Evolutionary conservation across 129 eudicot genomes (phyloP).

Genomic region (Pseudognaphalium luteoalbum): DNA sequence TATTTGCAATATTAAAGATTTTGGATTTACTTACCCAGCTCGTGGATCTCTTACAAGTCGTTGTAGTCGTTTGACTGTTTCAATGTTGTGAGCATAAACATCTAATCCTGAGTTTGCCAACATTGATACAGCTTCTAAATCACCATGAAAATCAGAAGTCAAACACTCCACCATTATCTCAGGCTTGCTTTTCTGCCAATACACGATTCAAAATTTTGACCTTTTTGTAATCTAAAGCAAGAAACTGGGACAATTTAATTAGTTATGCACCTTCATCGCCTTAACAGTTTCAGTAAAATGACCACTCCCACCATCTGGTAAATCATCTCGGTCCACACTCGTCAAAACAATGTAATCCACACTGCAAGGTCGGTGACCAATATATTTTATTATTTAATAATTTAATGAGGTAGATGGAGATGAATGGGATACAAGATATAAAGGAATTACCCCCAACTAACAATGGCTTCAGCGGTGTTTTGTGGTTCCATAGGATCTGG

Average conservation of each 20-base stretch:
- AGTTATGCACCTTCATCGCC: conserved; percentile 69
- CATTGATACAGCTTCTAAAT: conserved; percentile 71
- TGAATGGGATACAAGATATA: too few relatives aligned
- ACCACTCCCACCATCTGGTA: conserved; percentile 97
- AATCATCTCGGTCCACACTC: conserved; percentile 93
- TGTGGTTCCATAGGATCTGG: conserved; percentile 98
- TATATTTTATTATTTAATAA: too few relatives aligned
- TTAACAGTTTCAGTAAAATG: conserved; percentile 94
- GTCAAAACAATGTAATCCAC: conserved; percentile 95
- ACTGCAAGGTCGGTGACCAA: conserved; percentile 37
- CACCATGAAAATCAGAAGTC: conserved; percentile 96
- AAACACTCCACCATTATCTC: conserved; percentile 94
- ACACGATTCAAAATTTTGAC: too few relatives aligned
- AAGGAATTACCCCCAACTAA: conserved; percentile 64
- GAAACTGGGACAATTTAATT: background rate
- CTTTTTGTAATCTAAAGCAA: too few relatives aligned
- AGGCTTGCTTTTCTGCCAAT: conserved; percentile 70
- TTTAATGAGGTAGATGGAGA: too few relatives aligned
- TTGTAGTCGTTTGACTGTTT: conserved; percentile 85
- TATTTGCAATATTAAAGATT: background rate
- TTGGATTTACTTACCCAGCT: conserved; percentile 68
- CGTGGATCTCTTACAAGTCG: conserved; percentile 92
- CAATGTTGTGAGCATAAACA: conserved; percentile 94
- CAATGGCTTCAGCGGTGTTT: conserved; percentile 89
- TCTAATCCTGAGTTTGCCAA: conserved; percentile 89